These are phyloP conservation scores for Sisymbrium altissimum DNA, from an alignment of 345 rosid genomes.

Conservation along the genomic window DNA sequence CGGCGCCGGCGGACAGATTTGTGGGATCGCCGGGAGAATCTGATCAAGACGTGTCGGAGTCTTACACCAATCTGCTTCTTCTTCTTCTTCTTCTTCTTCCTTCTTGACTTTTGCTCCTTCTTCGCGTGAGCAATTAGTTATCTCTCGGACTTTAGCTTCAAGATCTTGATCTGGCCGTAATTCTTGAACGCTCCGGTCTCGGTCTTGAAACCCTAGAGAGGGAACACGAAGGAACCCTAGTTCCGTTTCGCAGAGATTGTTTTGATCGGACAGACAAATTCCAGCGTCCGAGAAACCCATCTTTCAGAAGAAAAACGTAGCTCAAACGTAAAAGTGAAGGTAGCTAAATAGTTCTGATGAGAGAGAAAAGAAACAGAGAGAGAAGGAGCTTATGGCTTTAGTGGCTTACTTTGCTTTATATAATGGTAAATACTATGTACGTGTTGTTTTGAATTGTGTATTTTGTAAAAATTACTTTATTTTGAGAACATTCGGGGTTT, in stretches of 20 bases:
- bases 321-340: background rate
- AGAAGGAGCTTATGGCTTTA: conserved; percentile 14
- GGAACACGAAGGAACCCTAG: conserved; percentile 7
- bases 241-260: conserved; percentile 3
- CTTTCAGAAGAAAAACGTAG: conserved; percentile 13
- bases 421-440: background rate
- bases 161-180: conserved; percentile 5
- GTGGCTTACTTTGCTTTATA: conserved; percentile 25
- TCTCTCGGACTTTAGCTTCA: background rate
- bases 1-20: conserved; percentile 75
- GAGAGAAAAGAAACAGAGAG: background rate
- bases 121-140: background rate
- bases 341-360: conserved; percentile 5
- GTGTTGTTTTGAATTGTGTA: background rate
- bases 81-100: conserved; percentile 13
- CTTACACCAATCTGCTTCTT: conserved; percentile 32
- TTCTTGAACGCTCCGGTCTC: conserved; percentile 18
- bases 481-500: conserved; percentile 30
- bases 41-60: conserved; percentile 60
- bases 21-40: conserved; percentile 38
- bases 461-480: background rate
- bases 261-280: conserved; percentile 18
- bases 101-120: background rate
- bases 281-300: conserved; percentile 28
- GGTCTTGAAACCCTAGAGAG: conserved; percentile 22